Base-by-base conservation (phyloP, 1,284 basidiomycete genomes). In the Cryptococcus sp. region DNA sequence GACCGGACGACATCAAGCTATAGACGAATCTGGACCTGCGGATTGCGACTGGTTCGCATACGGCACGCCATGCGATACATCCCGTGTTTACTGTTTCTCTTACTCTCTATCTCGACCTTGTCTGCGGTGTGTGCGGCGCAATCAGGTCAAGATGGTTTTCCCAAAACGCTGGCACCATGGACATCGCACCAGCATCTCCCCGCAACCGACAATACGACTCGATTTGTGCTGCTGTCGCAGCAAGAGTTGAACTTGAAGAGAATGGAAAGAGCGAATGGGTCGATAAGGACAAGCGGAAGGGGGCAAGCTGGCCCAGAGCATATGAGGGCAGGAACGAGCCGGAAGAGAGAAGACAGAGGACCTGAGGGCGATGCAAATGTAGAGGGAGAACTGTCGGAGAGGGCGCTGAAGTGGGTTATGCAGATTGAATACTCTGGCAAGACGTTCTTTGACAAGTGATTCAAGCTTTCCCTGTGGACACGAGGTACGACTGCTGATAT, bases 361-460 rank as follows among this genome's bases (percentile, higher is more conserved):
- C n/a, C n/a, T n/a, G n/a, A n/a, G n/a, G n/a, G n/a, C n/a, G n/a
- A n/a, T n/a, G n/a, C n/a, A n/a, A n/a, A n/a, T n/a, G n/a, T n/a
- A n/a, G 22, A 18, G 10, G 39, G 24, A 18, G 28, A 9, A 9
- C 31, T 36, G 43, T 10, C 11, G n/a, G 35, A 37, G 44, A 49
- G 34, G 22, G 47, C 28, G 10, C 11, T 24, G 41, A 22, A 18
- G 18, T 45, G 38, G 43, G 38, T 35, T 10, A 5, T 19, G 25
- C 43, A 71, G 52, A 60, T 60, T 6, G 59, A 60, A 11, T 73
- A 71, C 52, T 53, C 56, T 19, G 65, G 65, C 2, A 41, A 52
- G 39, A 68, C 66, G 0, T 73, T 73, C 54, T 73, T 73, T 45
- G 64, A 71, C 45, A 64, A 59, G 63, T 67, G 41, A 48, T 62